Base-by-base conservation (phyloP, 768 basidiomycete genomes). In the Hericium erinaceus region DNA sequence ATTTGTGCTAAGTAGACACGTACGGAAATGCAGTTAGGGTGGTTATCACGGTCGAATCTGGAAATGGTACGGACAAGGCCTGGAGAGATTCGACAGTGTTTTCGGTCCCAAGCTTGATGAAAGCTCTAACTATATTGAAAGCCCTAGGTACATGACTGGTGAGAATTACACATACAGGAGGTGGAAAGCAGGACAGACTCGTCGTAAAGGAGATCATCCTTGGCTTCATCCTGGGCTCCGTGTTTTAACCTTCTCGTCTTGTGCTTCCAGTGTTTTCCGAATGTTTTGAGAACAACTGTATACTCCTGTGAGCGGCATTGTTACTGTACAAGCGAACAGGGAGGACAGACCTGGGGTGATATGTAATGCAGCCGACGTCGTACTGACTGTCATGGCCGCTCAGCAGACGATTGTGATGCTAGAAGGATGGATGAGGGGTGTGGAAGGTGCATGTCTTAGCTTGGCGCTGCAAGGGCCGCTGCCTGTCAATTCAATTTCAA, bases 1-100 rank as follows among this genome's bases (percentile, higher is more conserved):
- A 64, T 87, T 86, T 4, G 84, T 84, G 64, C 81, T 82, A n/a
- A n/a, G n/a, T n/a, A 53, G 10, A 46, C 13, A 20, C 44, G 38
- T 49, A 12, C 38, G 40, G 33, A 33, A 33, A 8, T 33, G 33
- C 7, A 33, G 2, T 33, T 8, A 33, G 8, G 9, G 33, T 33
- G 5, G 53, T 3, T 33, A 10, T 6, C 4, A 33, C 8, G 33
- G 12, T 20, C 37, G 18, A 12, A 16, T 49, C 15, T 24, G 11
- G n/a, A 13, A 39, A 28, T 13, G 16, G 2, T 9, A 67, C 78
- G 52, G 59, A 82, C 81, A 86, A 86, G 16, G 74, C 73, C 64
- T 87, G 86, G 1, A 87, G 74, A n/a, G 83, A 85, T 62, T 89
- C 85, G 39, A 88, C 75, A 0, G 83, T 87, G 66, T 88, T 84